Base-by-base conservation (phyloP, 768 basidiomycete genomes). In the Coprinopsis marcescibilis region DNA sequence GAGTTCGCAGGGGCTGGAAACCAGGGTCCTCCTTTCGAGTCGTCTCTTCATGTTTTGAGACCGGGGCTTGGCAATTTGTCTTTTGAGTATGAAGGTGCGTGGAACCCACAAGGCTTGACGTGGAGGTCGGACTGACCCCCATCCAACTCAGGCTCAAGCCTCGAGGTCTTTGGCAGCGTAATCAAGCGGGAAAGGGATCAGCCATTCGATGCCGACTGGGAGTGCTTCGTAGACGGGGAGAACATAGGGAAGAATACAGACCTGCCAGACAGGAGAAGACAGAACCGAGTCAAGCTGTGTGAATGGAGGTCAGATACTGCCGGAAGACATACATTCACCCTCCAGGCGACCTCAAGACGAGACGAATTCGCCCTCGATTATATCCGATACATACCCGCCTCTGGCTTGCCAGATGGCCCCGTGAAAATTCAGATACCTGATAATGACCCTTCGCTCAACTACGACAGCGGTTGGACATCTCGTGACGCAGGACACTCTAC, bases 61-160 rank as follows among this genome's bases (percentile, higher is more conserved):
- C 25, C 41, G 4, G 14, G 19, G 4, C n/a, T 27, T n/a, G 24
- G 7, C 11, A 43, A 12, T 19, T 27, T 43, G 12, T 13, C 19
- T 10, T 43, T 43, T 19, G 41, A 43, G 21, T 43, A 43, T 17
- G 41, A 43, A 43, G 41, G 41, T 43, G 27, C 26, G 26, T 17
- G 5, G 4, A 19, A 4, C 30, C 7, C 21, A 40, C 7, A 17
- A 10, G 17, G 7, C 39, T 21, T 8, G 25, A 40, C 15, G 14
- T 30, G 26, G n/a, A n/a, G n/a, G n/a, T n/a, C 13, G 14, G 15
- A 27, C 14, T 15, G 30, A 4, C 23, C 11, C 17, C 17, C 39
- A 36, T 40, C 4, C 38, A 40, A 15, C 38, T 24, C 27, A 43
- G 41, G 41, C 12, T 27, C 41, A 11, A 30, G 41, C 13, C 5